Evolutionary conservation across 176 grass and related monocot genomes (phyloP).

Genomic region (Ensete ventricosum): DNA sequence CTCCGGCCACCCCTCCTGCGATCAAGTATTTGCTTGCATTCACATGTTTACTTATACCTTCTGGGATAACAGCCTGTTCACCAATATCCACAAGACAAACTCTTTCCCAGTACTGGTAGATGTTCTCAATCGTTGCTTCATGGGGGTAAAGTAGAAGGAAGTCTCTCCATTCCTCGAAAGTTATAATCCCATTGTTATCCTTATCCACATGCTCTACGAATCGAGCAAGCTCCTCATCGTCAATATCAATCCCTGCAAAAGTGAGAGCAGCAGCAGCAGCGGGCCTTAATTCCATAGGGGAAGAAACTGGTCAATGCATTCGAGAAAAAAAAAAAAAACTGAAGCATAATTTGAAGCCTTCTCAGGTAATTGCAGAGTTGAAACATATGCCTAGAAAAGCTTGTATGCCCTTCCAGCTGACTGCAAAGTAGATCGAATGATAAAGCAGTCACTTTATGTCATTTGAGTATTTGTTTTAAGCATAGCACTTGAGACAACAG

Average conservation of each 20-base stretch:
- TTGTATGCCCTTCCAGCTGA: neutral
- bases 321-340: neutral
- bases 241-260: conserved; percentile 74
- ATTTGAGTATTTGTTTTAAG: neutral
- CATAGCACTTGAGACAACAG: neutral
- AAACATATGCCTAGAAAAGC: neutral
- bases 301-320: neutral
- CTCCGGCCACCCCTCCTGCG: conserved; percentile 71
- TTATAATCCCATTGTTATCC: conserved; percentile 91
- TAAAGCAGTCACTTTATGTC: neutral
- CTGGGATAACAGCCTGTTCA: conserved; percentile 68
- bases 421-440: neutral
- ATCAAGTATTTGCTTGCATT: conserved; percentile 74
- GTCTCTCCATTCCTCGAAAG: conserved; percentile 94
- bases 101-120: conserved; percentile 88
- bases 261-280: conserved; percentile 22
- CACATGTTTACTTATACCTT: conserved; percentile 67
- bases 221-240: conserved; percentile 68
- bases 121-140: conserved; percentile 83
- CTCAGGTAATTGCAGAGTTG: too few species aligned
- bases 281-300: conserved; percentile 20
- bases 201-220: conserved; percentile 93
- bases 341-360: neutral
- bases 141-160: conserved; percentile 88
- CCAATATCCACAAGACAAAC: conserved; percentile 81